Evolutionary conservation across 2,329 filamentous ascomycete species (phyloP), one percentile per base, ranked within the genome.

Genomic region (Coniochaeta pulveracea): DNA sequence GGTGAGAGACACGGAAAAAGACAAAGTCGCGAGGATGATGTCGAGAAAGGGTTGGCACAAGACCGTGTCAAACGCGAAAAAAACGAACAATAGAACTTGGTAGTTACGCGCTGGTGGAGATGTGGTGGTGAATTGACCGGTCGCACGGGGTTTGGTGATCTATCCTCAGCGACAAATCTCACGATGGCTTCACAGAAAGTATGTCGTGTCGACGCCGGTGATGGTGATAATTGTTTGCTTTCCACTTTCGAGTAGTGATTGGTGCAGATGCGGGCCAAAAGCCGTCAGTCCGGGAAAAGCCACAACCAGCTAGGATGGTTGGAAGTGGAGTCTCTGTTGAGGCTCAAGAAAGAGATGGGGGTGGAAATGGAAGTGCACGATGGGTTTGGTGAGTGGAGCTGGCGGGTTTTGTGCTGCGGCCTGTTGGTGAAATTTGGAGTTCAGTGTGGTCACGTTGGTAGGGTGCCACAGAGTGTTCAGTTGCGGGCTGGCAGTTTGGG

Each of bases 331-430:
- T 19, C 19, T 14, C 19, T 31, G 22, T 17, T 48, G 47, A 49
- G 47, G 47, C 47, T 49, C 43, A 47, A 46, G 33, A 40, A 34
- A 41, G 54, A 54, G 54, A 42, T 54, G 50, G 42, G 41, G 44
- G 47, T 48, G 47, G 48, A 47, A 47, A 54, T n/a, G n/a, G 54
- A 59, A 48, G 47, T 51, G 55, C 54, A 61, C 57, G 43, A 41
- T 58, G 58, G 55, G 61, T 57, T 56, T 54, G 57, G 47, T 51
- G 53, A 56, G 60, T 63, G 60, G 60, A 58, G 59, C 61, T 58
- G 48, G 52, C 57, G 56, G 51, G 56, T 59, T 58, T 58, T 58
- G 39, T 43, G 44, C 43, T 46, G 46, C 39, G 34, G 39, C 51
- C 55, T 55, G 51, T 41, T 41, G 42, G 43, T 43, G 40, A 36